Conservation (phyloP, 192 early-diverging fungal species). For the Entomortierella lignicola region DNA sequence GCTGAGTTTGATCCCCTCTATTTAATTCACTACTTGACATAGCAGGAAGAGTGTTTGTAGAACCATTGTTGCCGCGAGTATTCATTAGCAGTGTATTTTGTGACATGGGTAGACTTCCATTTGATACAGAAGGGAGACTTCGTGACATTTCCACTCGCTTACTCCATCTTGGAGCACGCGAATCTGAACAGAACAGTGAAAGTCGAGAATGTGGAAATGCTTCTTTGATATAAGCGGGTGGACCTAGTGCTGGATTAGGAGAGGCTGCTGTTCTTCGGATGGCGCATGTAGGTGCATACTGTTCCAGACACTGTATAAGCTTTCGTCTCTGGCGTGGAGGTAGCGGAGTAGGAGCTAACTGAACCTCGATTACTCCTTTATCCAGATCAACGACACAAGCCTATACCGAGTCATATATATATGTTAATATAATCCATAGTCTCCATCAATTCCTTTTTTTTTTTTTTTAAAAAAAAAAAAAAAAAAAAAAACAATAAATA, state of each 20-base stretch:
- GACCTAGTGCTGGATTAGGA: conserved; percentile 57
- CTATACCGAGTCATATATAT: conserved; percentile 18
- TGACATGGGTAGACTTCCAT: not conserved
- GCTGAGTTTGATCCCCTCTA: not conserved
- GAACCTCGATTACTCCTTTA: conserved; percentile 66
- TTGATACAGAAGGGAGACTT: not conserved
- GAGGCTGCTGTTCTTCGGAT: conserved; percentile 27
- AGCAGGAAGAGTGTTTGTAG: not conserved
- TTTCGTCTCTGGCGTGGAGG: conserved; percentile 75
- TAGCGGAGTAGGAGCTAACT: conserved; percentile 55
- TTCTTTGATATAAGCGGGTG: conserved; percentile 67
- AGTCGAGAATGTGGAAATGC: conserved; percentile 70
- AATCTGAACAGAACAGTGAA: conserved; percentile 53
- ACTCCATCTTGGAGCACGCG: conserved; percentile 29
- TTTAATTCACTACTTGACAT: conserved; percentile 1
- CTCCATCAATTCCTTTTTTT: not conserved
- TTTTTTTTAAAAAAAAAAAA: not conserved
- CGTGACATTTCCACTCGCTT: conserved; percentile 9
- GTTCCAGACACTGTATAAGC: conserved; percentile 67
- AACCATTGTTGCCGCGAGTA: conserved; percentile 4
- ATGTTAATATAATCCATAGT: not conserved
- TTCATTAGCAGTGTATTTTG: not conserved
- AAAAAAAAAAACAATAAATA: not conserved
- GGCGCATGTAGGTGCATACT: conserved; percentile 58
- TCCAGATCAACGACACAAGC: conserved; percentile 78